phyloP scores from a whole-genome alignment of 2,329 filamentous ascomycete genomes.

The Neopestalotiopsis clavispora region DNA sequence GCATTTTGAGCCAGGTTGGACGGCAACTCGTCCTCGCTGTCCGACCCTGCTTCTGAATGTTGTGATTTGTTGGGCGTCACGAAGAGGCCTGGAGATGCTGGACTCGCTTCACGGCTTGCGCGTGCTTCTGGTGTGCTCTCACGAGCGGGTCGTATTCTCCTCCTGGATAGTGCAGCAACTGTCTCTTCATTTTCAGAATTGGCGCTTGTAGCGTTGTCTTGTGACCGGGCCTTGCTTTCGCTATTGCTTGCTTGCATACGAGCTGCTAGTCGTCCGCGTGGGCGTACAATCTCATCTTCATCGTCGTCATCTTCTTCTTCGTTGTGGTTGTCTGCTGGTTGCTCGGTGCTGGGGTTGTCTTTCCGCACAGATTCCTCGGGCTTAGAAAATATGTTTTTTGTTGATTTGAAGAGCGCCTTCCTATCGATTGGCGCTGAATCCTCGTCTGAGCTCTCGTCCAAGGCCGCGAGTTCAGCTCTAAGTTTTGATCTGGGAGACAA shows the following conservation, averaged over 20 bases:
- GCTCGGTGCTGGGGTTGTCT: conserved; percentile 25
- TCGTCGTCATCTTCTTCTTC: conserved; percentile 47
- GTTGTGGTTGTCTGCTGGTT: conserved; percentile 31
- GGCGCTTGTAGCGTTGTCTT: conserved; percentile 18
- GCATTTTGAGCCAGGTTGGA: conserved; percentile 50
- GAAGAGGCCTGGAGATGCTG: conserved; percentile 58
- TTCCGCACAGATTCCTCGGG: conserved; percentile 20
- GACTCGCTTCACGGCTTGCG: conserved; percentile 36
- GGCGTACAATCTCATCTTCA: conserved; percentile 45
- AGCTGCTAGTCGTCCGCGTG: conserved; percentile 40
- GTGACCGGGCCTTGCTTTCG: not conserved
- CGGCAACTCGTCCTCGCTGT: conserved; percentile 54
- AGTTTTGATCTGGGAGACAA: conserved; percentile 61
- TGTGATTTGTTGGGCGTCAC: conserved; percentile 49
- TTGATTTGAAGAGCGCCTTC: conserved; percentile 30
- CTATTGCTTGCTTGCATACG: conserved; percentile 31
- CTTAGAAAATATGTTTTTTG: conserved; percentile 24
- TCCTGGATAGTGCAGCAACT: conserved; percentile 28
- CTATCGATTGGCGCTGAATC: conserved; percentile 27
- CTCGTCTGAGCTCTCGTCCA: conserved; percentile 54
- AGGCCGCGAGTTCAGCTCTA: conserved; percentile 54
- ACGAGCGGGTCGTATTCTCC: conserved; percentile 28
- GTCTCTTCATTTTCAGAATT: conserved; percentile 30
- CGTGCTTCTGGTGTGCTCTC: conserved; percentile 31
- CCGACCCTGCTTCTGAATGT: conserved; percentile 34